These are phyloP conservation scores for Ophiostoma pallidulum DNA, from an alignment of 2,329 filamentous ascomycete species.

Conservation along the genomic window DNA sequence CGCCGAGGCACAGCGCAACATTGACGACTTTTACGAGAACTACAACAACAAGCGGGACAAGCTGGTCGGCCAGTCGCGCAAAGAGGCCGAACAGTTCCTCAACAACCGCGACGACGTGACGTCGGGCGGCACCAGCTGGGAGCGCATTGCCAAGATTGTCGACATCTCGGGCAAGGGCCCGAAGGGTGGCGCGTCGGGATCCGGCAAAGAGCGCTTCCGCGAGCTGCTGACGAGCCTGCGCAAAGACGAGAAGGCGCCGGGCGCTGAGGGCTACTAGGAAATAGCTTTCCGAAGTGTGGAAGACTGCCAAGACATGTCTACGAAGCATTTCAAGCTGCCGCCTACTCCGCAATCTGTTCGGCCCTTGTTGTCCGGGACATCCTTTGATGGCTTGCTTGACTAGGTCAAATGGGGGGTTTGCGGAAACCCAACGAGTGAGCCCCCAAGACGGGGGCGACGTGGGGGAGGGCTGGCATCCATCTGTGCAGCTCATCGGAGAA, in stretches of 20 bases:
- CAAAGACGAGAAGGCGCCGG: constrained; percentile 83
- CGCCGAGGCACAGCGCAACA: constrained; percentile 82
- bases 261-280: constrained; percentile 52
- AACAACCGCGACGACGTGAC: constrained; percentile 84
- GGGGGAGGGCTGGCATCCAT: too few species aligned
- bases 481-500: too few species aligned
- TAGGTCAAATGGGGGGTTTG: too few species aligned
- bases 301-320: background rate
- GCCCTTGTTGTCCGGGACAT: background rate
- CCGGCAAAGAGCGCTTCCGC: constrained; percentile 92
- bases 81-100: constrained; percentile 90
- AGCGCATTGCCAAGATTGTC: constrained; percentile 95
- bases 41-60: constrained; percentile 99
- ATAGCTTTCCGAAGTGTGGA: constrained; percentile 11
- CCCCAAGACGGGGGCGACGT: too few species aligned
- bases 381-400: background rate
- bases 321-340: constrained; percentile 4
- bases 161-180: constrained; percentile 89
- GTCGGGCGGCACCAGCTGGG: constrained; percentile 94
- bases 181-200: constrained; percentile 77
- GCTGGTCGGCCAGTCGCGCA: constrained; percentile 73
- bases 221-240: constrained; percentile 78
- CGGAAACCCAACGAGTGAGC: too few species aligned
- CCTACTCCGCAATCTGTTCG: background rate
- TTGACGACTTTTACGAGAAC: constrained; percentile 99